Base-by-base conservation (phyloP, 2,329 filamentous ascomycete species). In the Penicillium thymicola region DNA sequence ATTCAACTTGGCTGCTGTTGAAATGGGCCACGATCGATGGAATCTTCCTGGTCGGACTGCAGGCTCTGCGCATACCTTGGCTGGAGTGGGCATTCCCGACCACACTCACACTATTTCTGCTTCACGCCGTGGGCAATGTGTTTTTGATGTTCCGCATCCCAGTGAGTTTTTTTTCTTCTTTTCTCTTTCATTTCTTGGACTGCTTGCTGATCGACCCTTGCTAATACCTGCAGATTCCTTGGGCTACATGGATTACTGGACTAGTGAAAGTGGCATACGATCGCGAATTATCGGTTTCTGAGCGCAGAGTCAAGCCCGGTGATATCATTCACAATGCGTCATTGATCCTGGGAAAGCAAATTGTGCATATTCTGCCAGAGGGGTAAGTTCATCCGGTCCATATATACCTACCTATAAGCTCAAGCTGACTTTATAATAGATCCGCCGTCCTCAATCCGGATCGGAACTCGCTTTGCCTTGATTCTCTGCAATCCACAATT, bases 301-400 rank as follows among this genome's bases (percentile, higher is more conserved):
- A 97, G 73, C 87, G 89, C 64, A 90, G 87, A 69, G 93, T 99
- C 71, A 96, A 96, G 70, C 86, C 92, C 16, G 89, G 88, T 28
- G 87, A 84, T 60, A 92, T 99, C 61, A 80, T 96, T 59, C 90
- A 97, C 72, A 97, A 97, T 72, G 85, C 90, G 32, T 96, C 92
- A 23, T 82, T 97, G 68, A 97, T 99, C 62, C 83, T 96, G 76
- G 94, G 94, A 69, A 94, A 92, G 73, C 92, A 97, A 77, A 96
- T 97, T 66, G 93, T 99, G 75, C 94, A 99, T 71, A 96, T 99
- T 69, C 80, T 99, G 54, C 94, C 94, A 2, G 94, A 99, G 79
- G 95, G 95, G 79, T 88, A 73, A 64, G 81, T 70, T 32, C 30
- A 28, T 52, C 9, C 13, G 27, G 21, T 14, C 36, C 27, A 34